Conservation (phyloP, 306 rosid species). For the Prunus salicina region DNA sequence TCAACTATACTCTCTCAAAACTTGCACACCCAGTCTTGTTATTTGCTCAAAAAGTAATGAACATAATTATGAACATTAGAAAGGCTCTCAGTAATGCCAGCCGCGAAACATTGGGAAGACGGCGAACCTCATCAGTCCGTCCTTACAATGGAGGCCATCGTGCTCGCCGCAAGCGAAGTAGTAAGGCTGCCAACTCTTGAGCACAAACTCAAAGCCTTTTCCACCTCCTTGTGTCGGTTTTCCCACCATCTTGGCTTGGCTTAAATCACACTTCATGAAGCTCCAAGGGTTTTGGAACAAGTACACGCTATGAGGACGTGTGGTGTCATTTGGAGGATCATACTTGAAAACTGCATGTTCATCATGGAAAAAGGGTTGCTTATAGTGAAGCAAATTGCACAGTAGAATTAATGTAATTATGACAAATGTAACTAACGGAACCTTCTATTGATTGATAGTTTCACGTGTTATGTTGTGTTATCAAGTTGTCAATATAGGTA, state of each 20-base stretch:
- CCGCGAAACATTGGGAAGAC: slow-evolving; percentile 49
- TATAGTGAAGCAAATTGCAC: neutral
- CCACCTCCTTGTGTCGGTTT: slow-evolving; percentile 45
- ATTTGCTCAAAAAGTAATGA: neutral
- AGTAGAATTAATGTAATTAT: neutral
- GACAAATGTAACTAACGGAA: too few species aligned
- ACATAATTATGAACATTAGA: neutral
- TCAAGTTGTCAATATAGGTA: neutral
- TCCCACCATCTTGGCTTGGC: slow-evolving; percentile 35
- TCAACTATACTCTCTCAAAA: neutral
- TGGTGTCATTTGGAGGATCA: slow-evolving; percentile 45
- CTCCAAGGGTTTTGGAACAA: slow-evolving; percentile 41
- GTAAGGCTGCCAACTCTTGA: slow-evolving; percentile 52
- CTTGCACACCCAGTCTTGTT: slow-evolving; percentile 2
- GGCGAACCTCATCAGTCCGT: slow-evolving; percentile 63
- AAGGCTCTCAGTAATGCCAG: slow-evolving; percentile 21
- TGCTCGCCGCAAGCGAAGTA: slow-evolving; percentile 63
- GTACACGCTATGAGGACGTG: slow-evolving; percentile 56
- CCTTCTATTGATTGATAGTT: too few species aligned
- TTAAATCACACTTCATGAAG: slow-evolving; percentile 53
- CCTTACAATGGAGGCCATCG: slow-evolving; percentile 55
- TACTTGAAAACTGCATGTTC: slow-evolving; percentile 60
- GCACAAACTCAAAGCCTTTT: slow-evolving; percentile 49
- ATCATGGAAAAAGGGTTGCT: neutral
- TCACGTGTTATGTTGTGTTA: neutral